Percentiles rank a stretch among this genome's conserved stretches.
Evolutionary conservation across 805 yeast species (phyloP).

Genomic region (Pichia kluyveri): DNA sequence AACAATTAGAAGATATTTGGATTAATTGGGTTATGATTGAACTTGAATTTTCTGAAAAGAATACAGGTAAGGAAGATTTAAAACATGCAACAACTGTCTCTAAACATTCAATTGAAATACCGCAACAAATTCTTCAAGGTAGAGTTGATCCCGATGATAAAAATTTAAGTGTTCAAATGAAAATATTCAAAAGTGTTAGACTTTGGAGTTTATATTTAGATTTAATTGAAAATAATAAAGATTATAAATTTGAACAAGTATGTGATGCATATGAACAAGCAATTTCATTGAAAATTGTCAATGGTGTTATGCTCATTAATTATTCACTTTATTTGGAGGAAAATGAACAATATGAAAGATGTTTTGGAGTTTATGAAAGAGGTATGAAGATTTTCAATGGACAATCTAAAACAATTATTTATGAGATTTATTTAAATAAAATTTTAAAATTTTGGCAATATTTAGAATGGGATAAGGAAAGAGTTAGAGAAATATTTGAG

Average conservation of each 20-base stretch:
- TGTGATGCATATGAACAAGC: slow-evolving; percentile 42
- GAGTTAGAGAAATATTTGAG: slow-evolving; percentile 69
- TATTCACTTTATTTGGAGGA: slow-evolving; percentile 55
- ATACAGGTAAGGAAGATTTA: slow-evolving; percentile 32
- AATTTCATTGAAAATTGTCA: slow-evolving; percentile 53
- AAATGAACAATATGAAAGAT: slow-evolving; percentile 35
- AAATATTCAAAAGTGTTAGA: slow-evolving; percentile 50
- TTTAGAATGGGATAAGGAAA: slow-evolving; percentile 34
- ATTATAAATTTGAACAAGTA: slow-evolving; percentile 33
- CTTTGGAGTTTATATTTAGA: slow-evolving; percentile 74
- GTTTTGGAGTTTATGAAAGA: slow-evolving; percentile 56
- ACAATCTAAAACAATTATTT: slow-evolving; percentile 58
- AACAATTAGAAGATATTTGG: slow-evolving; percentile 64
- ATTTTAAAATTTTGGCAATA: slow-evolving; percentile 28
- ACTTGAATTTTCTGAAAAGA: slow-evolving; percentile 16
- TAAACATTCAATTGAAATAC: slow-evolving; percentile 25
- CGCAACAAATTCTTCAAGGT: slow-evolving; percentile 11
- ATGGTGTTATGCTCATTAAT: slow-evolving; percentile 56
- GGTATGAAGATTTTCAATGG: slow-evolving; percentile 56
- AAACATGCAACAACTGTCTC: slow-evolving; percentile 29
- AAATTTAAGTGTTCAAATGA: slow-evolving; percentile 41
- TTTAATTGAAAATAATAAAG: slow-evolving; percentile 41
- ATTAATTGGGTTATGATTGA: slow-evolving; percentile 70
- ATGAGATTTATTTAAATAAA: slow-evolving; percentile 58
- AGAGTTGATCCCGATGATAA: slow-evolving; percentile 29